Evolutionary conservation across 1,284 basidiomycete species (phyloP).

Genomic region (Tilletia horrida): DNA sequence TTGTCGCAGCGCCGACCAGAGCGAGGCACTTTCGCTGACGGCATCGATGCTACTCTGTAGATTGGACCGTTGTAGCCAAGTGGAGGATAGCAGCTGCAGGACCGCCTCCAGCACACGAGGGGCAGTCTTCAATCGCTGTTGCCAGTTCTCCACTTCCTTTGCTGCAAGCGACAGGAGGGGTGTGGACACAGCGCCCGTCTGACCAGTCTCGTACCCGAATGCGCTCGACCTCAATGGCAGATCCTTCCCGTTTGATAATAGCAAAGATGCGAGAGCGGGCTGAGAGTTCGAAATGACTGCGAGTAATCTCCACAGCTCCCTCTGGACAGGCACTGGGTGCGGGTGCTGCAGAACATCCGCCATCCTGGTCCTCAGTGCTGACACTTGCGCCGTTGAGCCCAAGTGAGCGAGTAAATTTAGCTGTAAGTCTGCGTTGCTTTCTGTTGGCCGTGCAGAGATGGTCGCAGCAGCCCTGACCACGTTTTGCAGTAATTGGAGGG

Average conservation of each 20-base stretch:
- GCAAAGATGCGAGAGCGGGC: background rate
- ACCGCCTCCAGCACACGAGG: constrained; percentile 6
- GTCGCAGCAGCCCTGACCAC: constrained; percentile 3
- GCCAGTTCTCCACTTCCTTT: background rate
- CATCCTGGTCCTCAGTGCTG: background rate
- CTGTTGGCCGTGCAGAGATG: background rate
- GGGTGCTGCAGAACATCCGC: background rate
- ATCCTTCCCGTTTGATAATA: background rate
- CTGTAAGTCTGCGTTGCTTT: background rate
- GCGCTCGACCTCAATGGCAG: background rate
- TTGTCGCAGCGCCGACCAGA: background rate
- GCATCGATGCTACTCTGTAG: background rate
- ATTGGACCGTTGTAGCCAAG: background rate
- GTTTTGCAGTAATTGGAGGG: background rate
- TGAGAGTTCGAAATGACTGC: constrained; percentile 8
- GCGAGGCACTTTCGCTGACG: background rate
- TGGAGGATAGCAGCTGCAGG: background rate
- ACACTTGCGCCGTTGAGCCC: constrained; percentile 1
- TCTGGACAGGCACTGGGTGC: background rate
- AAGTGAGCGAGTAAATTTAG: constrained; percentile 5
- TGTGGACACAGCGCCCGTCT: background rate
- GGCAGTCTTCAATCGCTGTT: background rate
- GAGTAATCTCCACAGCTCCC: constrained; percentile 8
- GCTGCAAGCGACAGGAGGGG: background rate
- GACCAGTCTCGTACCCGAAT: background rate